Conservation (phyloP, 306 rosid genomes). For the Cicer judaicum region DNA sequence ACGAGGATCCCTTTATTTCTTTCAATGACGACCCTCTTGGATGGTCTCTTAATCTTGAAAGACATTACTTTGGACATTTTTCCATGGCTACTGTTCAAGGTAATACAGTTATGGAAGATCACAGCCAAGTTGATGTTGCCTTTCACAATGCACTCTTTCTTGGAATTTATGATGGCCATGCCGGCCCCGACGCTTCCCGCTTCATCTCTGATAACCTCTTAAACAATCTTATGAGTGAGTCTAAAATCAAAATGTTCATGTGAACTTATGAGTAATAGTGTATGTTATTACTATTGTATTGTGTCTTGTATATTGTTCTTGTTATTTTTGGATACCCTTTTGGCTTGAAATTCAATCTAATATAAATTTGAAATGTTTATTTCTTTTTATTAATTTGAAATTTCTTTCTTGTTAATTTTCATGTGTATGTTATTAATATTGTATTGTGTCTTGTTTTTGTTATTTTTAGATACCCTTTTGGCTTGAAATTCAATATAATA, state of each 20-base stretch:
- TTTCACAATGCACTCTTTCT: conserved; percentile 58
- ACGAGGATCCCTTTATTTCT: background rate
- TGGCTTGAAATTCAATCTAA: too few species aligned
- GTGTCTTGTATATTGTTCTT: too few species aligned
- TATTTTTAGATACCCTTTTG: too few species aligned
- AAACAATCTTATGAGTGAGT: conserved; percentile 63
- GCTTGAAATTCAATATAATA: too few species aligned
- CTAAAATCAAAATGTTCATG: too few species aligned
- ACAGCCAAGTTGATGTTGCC: conserved; percentile 81
- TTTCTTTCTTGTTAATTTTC: background rate
- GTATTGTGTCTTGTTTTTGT: background rate
- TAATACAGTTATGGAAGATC: conserved; percentile 73
- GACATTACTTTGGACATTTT: conserved; percentile 70
- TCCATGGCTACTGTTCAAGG: conserved; percentile 84
- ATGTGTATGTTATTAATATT: background rate
- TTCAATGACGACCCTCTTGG: conserved; percentile 52
- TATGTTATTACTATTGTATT: too few species aligned
- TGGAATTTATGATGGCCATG: conserved; percentile 94
- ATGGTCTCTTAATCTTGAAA: conserved; percentile 64
- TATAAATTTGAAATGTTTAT: background rate
- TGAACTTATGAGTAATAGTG: too few species aligned
- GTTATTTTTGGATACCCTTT: too few species aligned
- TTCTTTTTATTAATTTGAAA: background rate
- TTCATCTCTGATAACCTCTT: conserved; percentile 61
- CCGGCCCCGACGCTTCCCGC: conserved; percentile 69